Evolutionary conservation across 805 yeast species (phyloP).

Genomic region (Yarrowia sp.): DNA sequence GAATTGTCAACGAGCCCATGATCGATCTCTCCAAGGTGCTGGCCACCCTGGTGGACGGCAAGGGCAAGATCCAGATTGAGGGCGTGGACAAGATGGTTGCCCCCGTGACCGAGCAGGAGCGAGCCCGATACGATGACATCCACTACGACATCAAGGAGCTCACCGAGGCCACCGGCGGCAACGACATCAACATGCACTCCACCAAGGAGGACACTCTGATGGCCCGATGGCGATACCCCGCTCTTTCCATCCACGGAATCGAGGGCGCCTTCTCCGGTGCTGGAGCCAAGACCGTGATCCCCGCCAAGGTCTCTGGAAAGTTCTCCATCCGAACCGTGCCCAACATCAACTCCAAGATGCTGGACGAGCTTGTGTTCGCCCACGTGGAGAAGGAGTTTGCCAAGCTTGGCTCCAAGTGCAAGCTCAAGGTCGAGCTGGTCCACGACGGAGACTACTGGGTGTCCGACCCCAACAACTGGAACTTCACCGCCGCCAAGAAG

Average conservation of each 20-base stretch:
- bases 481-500: conserved; percentile 90
- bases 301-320: conserved; percentile 92
- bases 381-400: conserved; percentile 72
- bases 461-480: conserved; percentile 88
- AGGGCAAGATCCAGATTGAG: conserved; percentile 84
- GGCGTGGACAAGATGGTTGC: conserved; percentile 96
- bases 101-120: conserved; percentile 83
- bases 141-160: conserved; percentile 85
- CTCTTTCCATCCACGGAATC: conserved; percentile 92
- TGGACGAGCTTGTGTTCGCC: conserved; percentile 77
- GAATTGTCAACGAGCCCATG: conserved; percentile 96
- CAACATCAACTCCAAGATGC: conserved; percentile 78
- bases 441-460: conserved; percentile 99
- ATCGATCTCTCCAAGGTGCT: conserved; percentile 84
- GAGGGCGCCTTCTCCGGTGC: conserved; percentile 96
- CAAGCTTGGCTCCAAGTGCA: conserved; percentile 78
- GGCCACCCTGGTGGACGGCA: conserved; percentile 75
- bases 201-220: conserved; percentile 81
- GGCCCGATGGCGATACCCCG: conserved; percentile 99
- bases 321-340: conserved; percentile 98
- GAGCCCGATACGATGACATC: conserved; percentile 78
- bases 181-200: conserved; percentile 76
- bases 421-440: conserved; percentile 70
- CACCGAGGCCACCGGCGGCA: conserved; percentile 86
- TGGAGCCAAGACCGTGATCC: conserved; percentile 99